Evolutionary conservation across 805 yeast genomes (phyloP), one percentile per base, ranked within the genome.

Genomic region (Metschnikowia vanudenii): DNA sequence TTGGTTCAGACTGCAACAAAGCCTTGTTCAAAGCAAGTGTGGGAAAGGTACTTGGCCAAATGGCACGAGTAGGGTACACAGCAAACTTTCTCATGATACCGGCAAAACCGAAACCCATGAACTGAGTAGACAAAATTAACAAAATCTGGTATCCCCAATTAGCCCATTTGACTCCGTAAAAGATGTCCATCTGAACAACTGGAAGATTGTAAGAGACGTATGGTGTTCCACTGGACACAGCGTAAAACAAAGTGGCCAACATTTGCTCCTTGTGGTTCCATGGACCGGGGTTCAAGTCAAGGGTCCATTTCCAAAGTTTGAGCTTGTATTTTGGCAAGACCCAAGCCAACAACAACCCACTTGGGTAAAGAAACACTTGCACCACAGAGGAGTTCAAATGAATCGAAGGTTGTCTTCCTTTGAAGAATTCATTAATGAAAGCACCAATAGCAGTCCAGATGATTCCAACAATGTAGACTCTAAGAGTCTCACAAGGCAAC

Each of bases 241-340:
- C 60, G 55, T 58, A 68, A 56, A 67, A 66, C 24, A 73, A 57
- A 7, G 88, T 78, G 1, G 84, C 69, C 47, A 84, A 71, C 82
- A 81, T 80, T 60, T 83, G 88, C 56, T 82, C 88, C 58, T 82
- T 82, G 51, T 62, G 68, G 22, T 72, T 66, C 84, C 86, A 84
- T 12, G 84, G 84, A 10, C 87, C 85, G 2, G 84, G 84, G 59
- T 80, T 80, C 44, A 82, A 60, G 8, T 54, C 56, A 71, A 68
- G 47, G 63, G 56, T 52, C 71, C 66, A 24, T 56, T 65, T 41
- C 81, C 55, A 57, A 32, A 60, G 50, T 39, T 41, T 60, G 47
- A 63, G 48, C 29, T 53, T 53, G 55, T 54, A 68, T 42, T 74
- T 70, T 17, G 85, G 84, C 26, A 79, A 46, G 39, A 68, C 64